A percentile compares a stretch with the other conserved stretches of the same genome.
Evolutionary conservation across 2,329 filamentous ascomycete genomes (phyloP).

Genomic region (Colletotrichum tropicicola): DNA sequence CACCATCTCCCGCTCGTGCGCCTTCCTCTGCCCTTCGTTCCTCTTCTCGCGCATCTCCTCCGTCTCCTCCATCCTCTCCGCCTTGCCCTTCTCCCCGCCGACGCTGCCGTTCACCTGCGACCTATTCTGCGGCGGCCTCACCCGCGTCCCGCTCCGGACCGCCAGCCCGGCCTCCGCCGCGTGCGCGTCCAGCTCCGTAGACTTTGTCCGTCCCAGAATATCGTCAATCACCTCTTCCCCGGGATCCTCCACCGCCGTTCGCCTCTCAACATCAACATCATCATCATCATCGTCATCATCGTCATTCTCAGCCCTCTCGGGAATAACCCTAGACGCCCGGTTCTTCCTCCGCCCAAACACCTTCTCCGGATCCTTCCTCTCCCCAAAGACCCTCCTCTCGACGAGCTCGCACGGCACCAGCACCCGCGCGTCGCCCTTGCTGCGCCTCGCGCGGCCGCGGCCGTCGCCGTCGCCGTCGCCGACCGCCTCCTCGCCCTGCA

Average conservation of each 20-base stretch:
- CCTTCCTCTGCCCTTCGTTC: conserved; percentile 53
- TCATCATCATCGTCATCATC: conserved; percentile 45
- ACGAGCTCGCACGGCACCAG: conserved; percentile 59
- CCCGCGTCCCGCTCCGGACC: conserved; percentile 45
- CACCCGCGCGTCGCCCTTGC: conserved; percentile 62
- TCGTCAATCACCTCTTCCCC: conserved; percentile 22
- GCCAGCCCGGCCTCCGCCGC: conserved; percentile 43
- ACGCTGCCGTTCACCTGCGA: conserved; percentile 66
- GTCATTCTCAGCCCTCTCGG: conserved; percentile 24
- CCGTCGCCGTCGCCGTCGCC: not conserved
- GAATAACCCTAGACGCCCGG: conserved; percentile 48
- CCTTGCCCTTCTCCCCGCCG: conserved; percentile 62
- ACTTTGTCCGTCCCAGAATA: conserved; percentile 8
- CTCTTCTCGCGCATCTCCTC: conserved; percentile 59
- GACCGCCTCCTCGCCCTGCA: conserved; percentile 35
- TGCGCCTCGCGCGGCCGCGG: too few species aligned
- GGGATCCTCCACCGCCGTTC: not conserved
- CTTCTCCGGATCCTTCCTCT: conserved; percentile 52
- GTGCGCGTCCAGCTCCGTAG: conserved; percentile 55
- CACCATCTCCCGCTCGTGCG: conserved; percentile 64
- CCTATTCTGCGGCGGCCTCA: conserved; percentile 44
- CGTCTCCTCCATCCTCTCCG: conserved; percentile 61
- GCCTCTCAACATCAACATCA: too few species aligned
- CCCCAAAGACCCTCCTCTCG: conserved; percentile 59
- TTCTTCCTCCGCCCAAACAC: conserved; percentile 51